Evolutionary conservation across 1,139 yeast species (phyloP).

Genomic region (Magnusiomyces tetraspermus): DNA sequence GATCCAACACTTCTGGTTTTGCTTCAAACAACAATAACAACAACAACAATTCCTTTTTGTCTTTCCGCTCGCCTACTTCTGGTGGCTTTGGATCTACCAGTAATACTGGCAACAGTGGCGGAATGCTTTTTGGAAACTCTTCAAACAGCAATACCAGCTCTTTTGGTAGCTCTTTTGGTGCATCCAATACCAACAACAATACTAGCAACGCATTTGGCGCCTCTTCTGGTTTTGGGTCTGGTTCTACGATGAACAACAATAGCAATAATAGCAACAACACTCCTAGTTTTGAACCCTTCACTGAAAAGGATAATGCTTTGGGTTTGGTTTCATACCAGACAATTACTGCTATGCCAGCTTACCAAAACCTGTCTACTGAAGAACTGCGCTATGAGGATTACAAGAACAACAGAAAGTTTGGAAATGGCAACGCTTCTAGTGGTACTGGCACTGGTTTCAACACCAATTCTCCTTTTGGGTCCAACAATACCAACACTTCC

Average conservation of each 20-base stretch:
- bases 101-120: constrained; percentile 23
- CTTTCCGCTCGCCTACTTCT: constrained; percentile 11
- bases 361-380: constrained; percentile 69
- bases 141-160: constrained; percentile 20
- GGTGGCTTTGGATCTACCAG: constrained; percentile 26
- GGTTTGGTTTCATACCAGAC: constrained; percentile 51
- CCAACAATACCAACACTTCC: constrained; percentile 4
- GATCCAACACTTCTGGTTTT: constrained; percentile 11
- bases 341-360: constrained; percentile 85
- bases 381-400: constrained; percentile 88
- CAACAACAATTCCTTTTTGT: constrained; percentile 4
- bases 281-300: constrained; percentile 45
- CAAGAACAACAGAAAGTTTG: constrained; percentile 58
- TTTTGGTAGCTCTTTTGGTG: constrained; percentile 21
- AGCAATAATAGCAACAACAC: constrained; percentile 20
- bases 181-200: constrained; percentile 16
- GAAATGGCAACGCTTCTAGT: constrained; percentile 32
- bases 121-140: constrained; percentile 26
- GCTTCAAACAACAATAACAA: constrained; percentile 20
- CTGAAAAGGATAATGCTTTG: constrained; percentile 62
- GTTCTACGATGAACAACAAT: constrained; percentile 10
- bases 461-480: constrained; percentile 8
- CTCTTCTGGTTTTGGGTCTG: constrained; percentile 24
- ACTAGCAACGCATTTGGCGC: constrained; percentile 27
- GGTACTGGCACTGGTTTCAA: constrained; percentile 5